Evolutionary conservation across 805 yeast genomes (phyloP).

Genomic region (Danielozyma ontarioensis): DNA sequence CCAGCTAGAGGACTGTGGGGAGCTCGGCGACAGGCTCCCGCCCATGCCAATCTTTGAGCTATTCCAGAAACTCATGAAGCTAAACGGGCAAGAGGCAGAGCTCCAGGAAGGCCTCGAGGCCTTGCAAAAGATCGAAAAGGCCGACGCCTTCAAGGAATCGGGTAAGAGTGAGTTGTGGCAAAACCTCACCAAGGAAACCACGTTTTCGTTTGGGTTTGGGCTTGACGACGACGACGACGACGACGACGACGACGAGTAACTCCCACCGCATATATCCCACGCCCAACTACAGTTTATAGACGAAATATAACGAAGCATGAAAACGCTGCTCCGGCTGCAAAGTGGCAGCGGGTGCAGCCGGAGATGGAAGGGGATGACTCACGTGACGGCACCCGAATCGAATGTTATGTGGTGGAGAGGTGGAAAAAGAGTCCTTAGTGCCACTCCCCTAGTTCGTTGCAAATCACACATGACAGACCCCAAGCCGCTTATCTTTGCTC

Average conservation of each 20-base stretch:
- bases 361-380: too few species aligned
- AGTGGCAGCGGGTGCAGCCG: too few species aligned
- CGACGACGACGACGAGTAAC: conserved; percentile 6
- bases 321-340: too few species aligned
- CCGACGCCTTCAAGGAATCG: conserved; percentile 17
- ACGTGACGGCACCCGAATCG: too few species aligned
- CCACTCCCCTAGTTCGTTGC: too few species aligned
- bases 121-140: conserved; percentile 28
- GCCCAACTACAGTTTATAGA: too few species aligned
- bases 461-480: too few species aligned
- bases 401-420: too few species aligned
- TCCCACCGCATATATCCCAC: too few species aligned
- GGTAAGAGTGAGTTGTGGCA: conserved; percentile 54
- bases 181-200: conserved; percentile 21
- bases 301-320: too few species aligned
- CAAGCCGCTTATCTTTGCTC: conserved; percentile 57
- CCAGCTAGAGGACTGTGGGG: conserved; percentile 66
- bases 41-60: conserved; percentile 58
- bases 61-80: conserved; percentile 47
- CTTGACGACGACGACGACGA: conserved; percentile 17
- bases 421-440: too few species aligned
- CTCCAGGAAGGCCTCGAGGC: conserved; percentile 27
- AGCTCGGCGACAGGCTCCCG: conserved; percentile 26
- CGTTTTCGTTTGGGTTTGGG: conserved; percentile 30
- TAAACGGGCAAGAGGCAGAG: conserved; percentile 30